These are phyloP conservation scores for Amauroascus niger DNA, from an alignment of 2,329 filamentous ascomycete species.

Conservation along the genomic window DNA sequence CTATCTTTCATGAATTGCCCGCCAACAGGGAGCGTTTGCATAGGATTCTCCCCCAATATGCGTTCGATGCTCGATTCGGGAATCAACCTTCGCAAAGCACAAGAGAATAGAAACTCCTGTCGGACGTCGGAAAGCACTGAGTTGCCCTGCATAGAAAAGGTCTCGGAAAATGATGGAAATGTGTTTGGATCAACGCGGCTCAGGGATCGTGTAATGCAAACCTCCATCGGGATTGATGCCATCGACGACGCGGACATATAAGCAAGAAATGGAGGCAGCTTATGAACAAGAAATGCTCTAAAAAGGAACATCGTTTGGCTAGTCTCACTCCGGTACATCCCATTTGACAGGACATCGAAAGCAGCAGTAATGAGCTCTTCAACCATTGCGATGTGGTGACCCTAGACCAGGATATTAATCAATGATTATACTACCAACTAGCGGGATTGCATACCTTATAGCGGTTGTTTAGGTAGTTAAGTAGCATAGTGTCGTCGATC, in stretches of 20 bases:
- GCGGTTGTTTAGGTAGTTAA: conserved; percentile 72
- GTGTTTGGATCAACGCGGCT: conserved; percentile 51
- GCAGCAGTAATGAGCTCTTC: conserved; percentile 78
- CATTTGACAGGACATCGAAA: conserved; percentile 83
- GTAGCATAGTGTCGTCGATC: conserved; percentile 68
- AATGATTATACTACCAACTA: background rate
- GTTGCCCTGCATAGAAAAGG: conserved; percentile 52
- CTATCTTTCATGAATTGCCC: conserved; percentile 69
- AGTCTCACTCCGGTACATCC: conserved; percentile 61
- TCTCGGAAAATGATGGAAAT: conserved; percentile 56
- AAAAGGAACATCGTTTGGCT: conserved; percentile 57
- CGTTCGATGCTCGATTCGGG: conserved; percentile 65
- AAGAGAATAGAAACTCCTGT: conserved; percentile 81
- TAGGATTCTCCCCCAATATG: conserved; percentile 73
- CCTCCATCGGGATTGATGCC: conserved; percentile 50
- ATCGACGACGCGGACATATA: conserved; percentile 50
- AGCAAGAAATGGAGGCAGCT: conserved; percentile 53
- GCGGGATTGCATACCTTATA: conserved; percentile 56
- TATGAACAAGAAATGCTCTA: conserved; percentile 76
- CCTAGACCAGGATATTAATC: conserved; percentile 37
- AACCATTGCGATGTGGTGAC: conserved; percentile 65
- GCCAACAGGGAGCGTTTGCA: conserved; percentile 64
- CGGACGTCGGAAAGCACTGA: conserved; percentile 57
- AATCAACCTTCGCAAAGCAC: conserved; percentile 78
- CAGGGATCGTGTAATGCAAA: conserved; percentile 58